Conservation (phyloP, 2,329 filamentous ascomycete genomes). For the Colletotrichum orchidophilum region DNA sequence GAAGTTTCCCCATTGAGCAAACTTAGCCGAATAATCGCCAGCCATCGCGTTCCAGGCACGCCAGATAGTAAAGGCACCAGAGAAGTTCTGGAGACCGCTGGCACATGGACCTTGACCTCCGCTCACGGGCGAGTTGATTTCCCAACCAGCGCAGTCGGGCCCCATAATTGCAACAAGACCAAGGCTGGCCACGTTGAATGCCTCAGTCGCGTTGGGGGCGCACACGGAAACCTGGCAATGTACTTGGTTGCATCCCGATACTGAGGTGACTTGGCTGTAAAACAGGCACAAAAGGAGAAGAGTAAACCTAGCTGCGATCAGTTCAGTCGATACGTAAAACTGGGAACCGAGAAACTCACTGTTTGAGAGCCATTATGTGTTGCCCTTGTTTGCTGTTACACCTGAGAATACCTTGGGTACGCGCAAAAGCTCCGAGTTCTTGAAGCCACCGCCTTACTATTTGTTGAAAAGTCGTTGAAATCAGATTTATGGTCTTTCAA, state of each 20-base stretch:
- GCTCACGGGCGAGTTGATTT: neutral
- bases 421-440: neutral
- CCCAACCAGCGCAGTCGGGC: constrained; percentile 21
- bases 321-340: neutral
- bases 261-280: neutral
- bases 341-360: neutral
- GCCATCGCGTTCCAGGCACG: constrained; percentile 9
- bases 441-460: neutral
- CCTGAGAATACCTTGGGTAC: neutral
- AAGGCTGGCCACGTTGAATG: constrained; percentile 16
- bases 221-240: constrained; percentile 14
- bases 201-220: constrained; percentile 7
- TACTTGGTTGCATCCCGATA: constrained; percentile 9
- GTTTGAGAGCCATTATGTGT: neutral
- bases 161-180: constrained; percentile 19
- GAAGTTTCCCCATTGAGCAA: constrained; percentile 16
- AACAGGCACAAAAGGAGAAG: neutral
- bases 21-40: constrained; percentile 1
- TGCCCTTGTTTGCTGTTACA: neutral
- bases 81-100: neutral
- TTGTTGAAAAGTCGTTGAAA: neutral
- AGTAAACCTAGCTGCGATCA: neutral
- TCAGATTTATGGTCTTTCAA: neutral
- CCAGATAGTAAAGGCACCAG: constrained; percentile 7
- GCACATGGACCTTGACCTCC: neutral